Percentiles rank a stretch among this genome's conserved stretches.
These are phyloP conservation scores for Gossypium gossypioides DNA, from an alignment of 441 rosid species.

Conservation along the genomic window DNA sequence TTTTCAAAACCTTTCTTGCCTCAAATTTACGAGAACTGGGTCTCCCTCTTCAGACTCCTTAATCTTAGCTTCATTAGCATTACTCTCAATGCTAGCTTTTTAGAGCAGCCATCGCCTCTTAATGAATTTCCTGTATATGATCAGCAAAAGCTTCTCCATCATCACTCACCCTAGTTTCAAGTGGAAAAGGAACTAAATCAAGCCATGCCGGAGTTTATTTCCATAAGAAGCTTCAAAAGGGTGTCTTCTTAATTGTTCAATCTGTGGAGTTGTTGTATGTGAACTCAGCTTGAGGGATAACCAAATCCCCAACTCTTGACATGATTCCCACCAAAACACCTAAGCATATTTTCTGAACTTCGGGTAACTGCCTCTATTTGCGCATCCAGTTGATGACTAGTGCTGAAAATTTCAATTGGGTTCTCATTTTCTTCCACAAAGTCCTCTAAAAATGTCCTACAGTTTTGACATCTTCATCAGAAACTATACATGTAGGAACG, in stretches of 20 bases:
- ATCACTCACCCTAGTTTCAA: not conserved
- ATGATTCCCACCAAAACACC: not conserved
- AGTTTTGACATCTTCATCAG: not conserved
- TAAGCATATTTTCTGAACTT: not conserved
- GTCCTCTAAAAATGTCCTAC: not conserved
- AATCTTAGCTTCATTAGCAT: not conserved
- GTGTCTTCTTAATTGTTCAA: not conserved
- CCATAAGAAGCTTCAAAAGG: not conserved
- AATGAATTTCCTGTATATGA: not conserved
- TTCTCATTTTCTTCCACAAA: not conserved
- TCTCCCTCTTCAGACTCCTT: not conserved
- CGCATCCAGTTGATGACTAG: not conserved
- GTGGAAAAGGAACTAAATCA: not conserved
- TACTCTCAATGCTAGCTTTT: not conserved
- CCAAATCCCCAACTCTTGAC: not conserved
- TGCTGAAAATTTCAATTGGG: not conserved
- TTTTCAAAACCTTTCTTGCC: not conserved
- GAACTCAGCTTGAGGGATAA: not conserved
- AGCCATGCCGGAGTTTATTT: not conserved
- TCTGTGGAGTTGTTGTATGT: not conserved
- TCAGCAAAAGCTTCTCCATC: not conserved
- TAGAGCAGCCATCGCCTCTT: not conserved
- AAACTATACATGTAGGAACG: not conserved
- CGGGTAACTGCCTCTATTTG: not conserved
- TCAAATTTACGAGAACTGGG: not conserved